Base-by-base conservation (phyloP, 345 rosid species). In the Arabidopsis suecica region DNA sequence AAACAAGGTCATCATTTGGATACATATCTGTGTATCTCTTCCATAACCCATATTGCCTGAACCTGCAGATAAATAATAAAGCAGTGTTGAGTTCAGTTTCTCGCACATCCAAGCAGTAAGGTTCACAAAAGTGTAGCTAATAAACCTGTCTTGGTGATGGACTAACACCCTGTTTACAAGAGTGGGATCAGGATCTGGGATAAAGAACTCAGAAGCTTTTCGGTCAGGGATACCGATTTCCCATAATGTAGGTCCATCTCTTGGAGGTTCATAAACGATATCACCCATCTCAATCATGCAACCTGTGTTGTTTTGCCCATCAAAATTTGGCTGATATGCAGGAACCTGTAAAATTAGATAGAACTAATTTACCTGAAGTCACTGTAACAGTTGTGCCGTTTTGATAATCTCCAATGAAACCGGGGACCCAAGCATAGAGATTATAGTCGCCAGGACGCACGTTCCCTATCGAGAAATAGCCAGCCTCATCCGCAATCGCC, bases 41-140 rank as follows among this genome's bases (percentile, higher is more conserved):
- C 99, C 99, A 95, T 77, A 95, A 78, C 23, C 99, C 99, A 53
- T 95, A 95, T 77, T 92, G 99, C 89, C 97, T 87, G 79, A 86
- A 92, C 82, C 98, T 91, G 89, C 61, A 28, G 28, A 50, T n/a
- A 49, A 49, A 23, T 11, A 56, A 63, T 30, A 54, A 62, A 54
- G 28, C 9, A 8, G 51, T 45, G 54, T 30, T 63, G 37, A 37
- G 20, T 76, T 55, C 6, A 10, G 59, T 47, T 55, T 36, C 18
- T 55, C 47, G 11, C 65, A 44, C 57, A 69, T 53, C 16, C 59
- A 69, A 55, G 60, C 18, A 55, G 34, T 44, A 63, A 11, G 9
- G 32, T 42, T 44, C 53, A 77, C 54, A 70, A 45, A 12, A 6
- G 8, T 70, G 61, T 63, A 70, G 53, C 65, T 62, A 28, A 25